Evolutionary conservation across 1,284 basidiomycete genomes (phyloP).

Genomic region (Pisolithus thermaeus): DNA sequence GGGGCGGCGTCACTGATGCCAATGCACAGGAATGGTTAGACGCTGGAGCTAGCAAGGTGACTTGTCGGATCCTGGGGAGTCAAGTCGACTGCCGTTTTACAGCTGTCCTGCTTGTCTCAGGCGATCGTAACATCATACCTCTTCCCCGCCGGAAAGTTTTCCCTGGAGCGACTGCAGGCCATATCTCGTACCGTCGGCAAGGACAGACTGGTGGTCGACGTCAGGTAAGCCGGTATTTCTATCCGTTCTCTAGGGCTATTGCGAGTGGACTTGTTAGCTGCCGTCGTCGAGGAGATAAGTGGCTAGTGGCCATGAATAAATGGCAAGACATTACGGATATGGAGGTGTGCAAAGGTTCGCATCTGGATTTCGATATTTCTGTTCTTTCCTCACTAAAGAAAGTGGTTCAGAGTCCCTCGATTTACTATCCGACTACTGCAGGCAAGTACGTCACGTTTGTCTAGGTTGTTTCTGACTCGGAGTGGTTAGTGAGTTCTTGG

Average conservation of each 20-base stretch:
- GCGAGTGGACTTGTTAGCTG: conserved; percentile 55
- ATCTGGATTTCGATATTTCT: neutral
- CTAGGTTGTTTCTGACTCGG: conserved; percentile 7
- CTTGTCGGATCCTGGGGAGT: neutral
- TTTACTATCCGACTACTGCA: conserved; percentile 70
- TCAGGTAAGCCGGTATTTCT: conserved; percentile 56
- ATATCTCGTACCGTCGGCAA: conserved; percentile 72
- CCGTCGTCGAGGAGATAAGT: conserved; percentile 68
- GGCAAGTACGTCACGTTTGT: conserved; percentile 36
- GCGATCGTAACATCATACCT: conserved; percentile 96
- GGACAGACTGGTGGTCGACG: conserved; percentile 90
- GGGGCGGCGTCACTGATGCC: conserved; percentile 82
- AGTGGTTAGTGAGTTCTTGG: conserved; percentile 76
- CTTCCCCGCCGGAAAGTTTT: conserved; percentile 82
- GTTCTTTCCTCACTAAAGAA: neutral
- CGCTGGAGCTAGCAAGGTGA: conserved; percentile 87
- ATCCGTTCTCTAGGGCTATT: neutral
- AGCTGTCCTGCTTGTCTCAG: conserved; percentile 35
- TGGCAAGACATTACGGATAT: conserved; percentile 98
- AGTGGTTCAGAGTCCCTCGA: conserved; percentile 57
- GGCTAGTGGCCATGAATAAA: conserved; percentile 98
- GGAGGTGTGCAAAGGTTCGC: conserved; percentile 77
- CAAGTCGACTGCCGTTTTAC: conserved; percentile 5
- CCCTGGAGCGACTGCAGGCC: conserved; percentile 61
- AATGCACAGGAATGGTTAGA: conserved; percentile 88